Base-by-base conservation (phyloP, 164 flowering plant genomes). In the Vitis cinerea region DNA sequence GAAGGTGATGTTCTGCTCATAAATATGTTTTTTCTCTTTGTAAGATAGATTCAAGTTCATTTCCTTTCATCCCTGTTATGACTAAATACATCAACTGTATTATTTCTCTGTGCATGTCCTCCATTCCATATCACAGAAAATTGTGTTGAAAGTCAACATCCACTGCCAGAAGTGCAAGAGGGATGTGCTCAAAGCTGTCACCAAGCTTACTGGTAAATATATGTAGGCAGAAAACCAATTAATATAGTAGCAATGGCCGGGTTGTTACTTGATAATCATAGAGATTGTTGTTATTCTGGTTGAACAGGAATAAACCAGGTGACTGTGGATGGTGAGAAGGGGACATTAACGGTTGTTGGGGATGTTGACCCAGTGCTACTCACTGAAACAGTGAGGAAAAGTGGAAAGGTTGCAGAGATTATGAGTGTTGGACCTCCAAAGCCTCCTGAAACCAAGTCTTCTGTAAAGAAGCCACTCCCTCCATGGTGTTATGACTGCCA, bases 381-480 rank as follows among this genome's bases (percentile, higher is more conserved):
- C 2, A 62, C 44, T 69, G 2, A 51, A 55, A 2, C 62, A 52
- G 23, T 82, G 17, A 75, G 71, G 58, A 80, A 82, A 72, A 65
- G 59, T 3, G 75, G 71, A 8, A 71, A 64, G 66, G 10, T 11
- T 44, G 81, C 77, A 12, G 73, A 80, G 13, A 75, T 84, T 3
- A 50, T 77, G 9, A 82, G 77, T 37, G 85, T 80, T 37, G 85
- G 82, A 57, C 81, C 84, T 1, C 77, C 77, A 56, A 80, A 79
- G 72, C 67, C 73, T 10, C 61, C 70, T 29, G 70, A 73, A 49
- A 29, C 67, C 11, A 31, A 19, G 17, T n/a, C 30, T 4, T 27
- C 16, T 13, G 56, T 27, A 51, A 54, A 9, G 49, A 30, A 8
- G 10, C 17, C 10, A 12, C 27, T 47, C 15, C 71, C 71, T 14